Base-by-base conservation (phyloP, 2,329 filamentous ascomycete species). In the Zalaria sp. region DNA sequence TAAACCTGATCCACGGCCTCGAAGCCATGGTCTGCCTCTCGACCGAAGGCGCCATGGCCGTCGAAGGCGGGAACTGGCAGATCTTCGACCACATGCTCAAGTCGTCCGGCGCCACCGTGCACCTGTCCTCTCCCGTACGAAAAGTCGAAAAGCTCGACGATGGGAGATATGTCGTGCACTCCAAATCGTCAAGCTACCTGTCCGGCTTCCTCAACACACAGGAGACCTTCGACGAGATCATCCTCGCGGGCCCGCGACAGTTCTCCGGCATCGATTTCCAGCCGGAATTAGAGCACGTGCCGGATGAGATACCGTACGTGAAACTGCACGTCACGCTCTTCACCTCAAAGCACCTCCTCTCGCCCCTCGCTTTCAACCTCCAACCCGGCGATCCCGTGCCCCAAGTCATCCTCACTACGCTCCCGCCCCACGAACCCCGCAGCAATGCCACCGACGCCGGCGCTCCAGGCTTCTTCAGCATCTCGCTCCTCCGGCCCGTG, bases 1-100 rank as follows among this genome's bases (percentile, higher is more conserved):
- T 96, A 8, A 74, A 69, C n/a, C 67, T 77, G 31, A 91, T 96
- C 38, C 88, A 96, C 54, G 91, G 86, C 0, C 64, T 98, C 1
- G 86, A 93, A 53, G 78, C 88, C 1, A 86, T 95, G 81, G 82
- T 93, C 2, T 89, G 87, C 35, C 85, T 96, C 77, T 83, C 88
- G 2, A 83, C 87, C 0, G 81, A 89, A 40, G 87, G 86, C 5
- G 85, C 88, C 0, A 76, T 87, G 57, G 69, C 81, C 11, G 73
- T 96, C 1, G 62, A 74, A 9, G 87, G 87, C 5, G 91, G 91
- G 2, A 98, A 96, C 59, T 96, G 88, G 87, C 79, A 77, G 52
- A 94, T 98, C 42, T 98, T 98, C 56, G 72, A 80, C n/a, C 65
- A 71, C 36, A 93, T 95, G 82, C 65, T 89, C 1, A 68, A 73